A percentile compares a stretch with the other conserved stretches of the same genome.
These are phyloP conservation scores for Leptodermis oblonga DNA, from an alignment of 257 asterid species.

Conservation along the genomic window DNA sequence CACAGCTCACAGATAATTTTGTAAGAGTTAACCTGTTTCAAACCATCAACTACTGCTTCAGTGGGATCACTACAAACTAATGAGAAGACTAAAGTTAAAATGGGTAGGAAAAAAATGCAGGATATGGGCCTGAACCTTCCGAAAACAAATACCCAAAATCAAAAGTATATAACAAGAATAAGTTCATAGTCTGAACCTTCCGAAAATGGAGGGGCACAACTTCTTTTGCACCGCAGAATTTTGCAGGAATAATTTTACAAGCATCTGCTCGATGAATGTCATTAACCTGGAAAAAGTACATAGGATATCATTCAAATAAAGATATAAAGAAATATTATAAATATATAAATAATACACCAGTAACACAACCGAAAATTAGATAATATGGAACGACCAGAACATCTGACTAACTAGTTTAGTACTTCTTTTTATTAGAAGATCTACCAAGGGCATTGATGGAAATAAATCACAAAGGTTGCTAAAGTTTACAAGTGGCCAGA, in stretches of 20 bases:
- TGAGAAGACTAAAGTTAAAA: not conserved
- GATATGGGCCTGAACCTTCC: not conserved
- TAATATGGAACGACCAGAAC: not conserved
- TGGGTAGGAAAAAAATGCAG: not conserved
- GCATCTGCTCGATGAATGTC: conserved; percentile 77
- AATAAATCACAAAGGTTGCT: not conserved
- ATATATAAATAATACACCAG: not conserved
- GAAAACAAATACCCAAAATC: not conserved
- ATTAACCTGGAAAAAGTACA: conserved; percentile 51
- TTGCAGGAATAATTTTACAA: conserved; percentile 95
- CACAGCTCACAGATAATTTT: not conserved
- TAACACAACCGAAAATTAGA: not conserved
- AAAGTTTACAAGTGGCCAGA: not conserved
- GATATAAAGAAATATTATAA: not conserved
- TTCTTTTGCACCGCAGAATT: conserved; percentile 93
- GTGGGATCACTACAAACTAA: not conserved
- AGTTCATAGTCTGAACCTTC: conserved; percentile 41
- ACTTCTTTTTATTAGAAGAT: not conserved
- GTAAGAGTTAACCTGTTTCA: not conserved
- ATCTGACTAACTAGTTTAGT: not conserved
- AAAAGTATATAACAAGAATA: not conserved
- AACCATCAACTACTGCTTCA: not conserved
- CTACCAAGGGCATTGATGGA: not conserved
- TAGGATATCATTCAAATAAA: conserved; percentile 15
- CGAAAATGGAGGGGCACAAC: conserved; percentile 77